These are phyloP conservation scores for Microbotryomycetes sp. DNA, from an alignment of 1,284 basidiomycete genomes.

Conservation along the genomic window DNA sequence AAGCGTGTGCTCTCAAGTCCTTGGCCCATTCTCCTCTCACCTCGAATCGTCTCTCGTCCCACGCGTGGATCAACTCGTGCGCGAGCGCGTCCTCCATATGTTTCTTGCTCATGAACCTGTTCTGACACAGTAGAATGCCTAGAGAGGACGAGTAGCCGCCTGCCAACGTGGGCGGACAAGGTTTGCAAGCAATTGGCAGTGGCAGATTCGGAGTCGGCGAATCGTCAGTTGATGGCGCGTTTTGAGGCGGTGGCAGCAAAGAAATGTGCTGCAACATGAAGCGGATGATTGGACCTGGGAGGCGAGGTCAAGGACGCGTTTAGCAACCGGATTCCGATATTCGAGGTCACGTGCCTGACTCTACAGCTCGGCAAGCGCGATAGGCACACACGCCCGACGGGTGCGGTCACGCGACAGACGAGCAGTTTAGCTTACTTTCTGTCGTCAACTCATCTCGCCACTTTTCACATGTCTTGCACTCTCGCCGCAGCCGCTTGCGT, in stretches of 20 bases:
- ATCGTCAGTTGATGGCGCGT: not conserved
- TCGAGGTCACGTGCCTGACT: not conserved
- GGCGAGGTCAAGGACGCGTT: not conserved
- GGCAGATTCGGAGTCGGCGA: constrained; percentile 36
- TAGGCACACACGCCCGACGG: not conserved
- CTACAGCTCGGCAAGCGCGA: not conserved
- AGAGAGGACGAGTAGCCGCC: constrained; percentile 76
- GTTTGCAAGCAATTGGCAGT: constrained; percentile 69
- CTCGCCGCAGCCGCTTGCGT: constrained; percentile 10
- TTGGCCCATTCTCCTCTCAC: constrained; percentile 72
- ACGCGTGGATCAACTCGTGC: constrained; percentile 95
- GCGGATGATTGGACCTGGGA: constrained; percentile 67
- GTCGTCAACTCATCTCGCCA: constrained; percentile 47
- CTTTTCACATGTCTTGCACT: constrained; percentile 48
- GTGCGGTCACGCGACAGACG: not conserved
- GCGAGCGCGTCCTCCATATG: constrained; percentile 90
- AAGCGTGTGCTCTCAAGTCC: constrained; percentile 79
- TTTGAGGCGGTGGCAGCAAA: constrained; percentile 57
- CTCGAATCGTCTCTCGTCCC: constrained; percentile 88
- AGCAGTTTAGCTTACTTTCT: constrained; percentile 41
- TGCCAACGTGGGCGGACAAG: constrained; percentile 64
- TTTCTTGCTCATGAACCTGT: constrained; percentile 67
- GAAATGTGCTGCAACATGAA: constrained; percentile 82
- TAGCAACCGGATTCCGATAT: not conserved
- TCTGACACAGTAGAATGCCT: constrained; percentile 77